Evolutionary conservation across 2,329 filamentous ascomycete genomes (phyloP).

Genomic region (Neonectria magnoliae): DNA sequence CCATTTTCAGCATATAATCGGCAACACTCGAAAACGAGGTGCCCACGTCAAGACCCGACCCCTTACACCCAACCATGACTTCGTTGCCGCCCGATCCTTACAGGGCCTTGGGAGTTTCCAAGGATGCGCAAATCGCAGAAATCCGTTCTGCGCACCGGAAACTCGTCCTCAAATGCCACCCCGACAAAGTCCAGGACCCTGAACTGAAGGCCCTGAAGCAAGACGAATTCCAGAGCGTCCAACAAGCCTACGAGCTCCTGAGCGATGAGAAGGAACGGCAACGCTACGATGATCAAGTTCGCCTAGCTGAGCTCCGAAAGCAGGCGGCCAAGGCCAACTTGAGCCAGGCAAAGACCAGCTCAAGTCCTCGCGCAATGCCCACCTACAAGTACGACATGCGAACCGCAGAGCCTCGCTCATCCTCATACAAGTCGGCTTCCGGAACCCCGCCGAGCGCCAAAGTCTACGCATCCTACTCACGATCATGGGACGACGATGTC

Average conservation of each 20-base stretch:
- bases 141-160: conserved; percentile 87
- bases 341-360: conserved; percentile 20
- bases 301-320: conserved; percentile 72
- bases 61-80: conserved; percentile 51
- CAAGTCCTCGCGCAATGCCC: conserved; percentile 55
- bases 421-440: conserved; percentile 51
- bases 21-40: conserved; percentile 22
- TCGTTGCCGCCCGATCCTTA: conserved; percentile 79
- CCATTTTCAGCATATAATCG: conserved; percentile 28
- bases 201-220: conserved; percentile 80
- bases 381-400: conserved; percentile 58
- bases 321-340: conserved; percentile 57
- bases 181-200: conserved; percentile 88
- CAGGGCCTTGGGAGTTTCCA: conserved; percentile 76
- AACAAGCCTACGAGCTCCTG: conserved; percentile 91
- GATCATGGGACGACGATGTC: conserved; percentile 56
- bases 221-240: conserved; percentile 90
- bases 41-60: conserved; percentile 24
- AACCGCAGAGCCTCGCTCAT: conserved; percentile 60
- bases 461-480: conserved; percentile 48
- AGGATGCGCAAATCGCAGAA: conserved; percentile 73
- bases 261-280: conserved; percentile 77
- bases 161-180: conserved; percentile 87
- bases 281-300: conserved; percentile 82
- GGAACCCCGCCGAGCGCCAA: conserved; percentile 48